Evolutionary conservation across 73 alveolate species (phyloP), one percentile per base, ranked within the genome.

Genomic region (Blepharisma stoltei): DNA sequence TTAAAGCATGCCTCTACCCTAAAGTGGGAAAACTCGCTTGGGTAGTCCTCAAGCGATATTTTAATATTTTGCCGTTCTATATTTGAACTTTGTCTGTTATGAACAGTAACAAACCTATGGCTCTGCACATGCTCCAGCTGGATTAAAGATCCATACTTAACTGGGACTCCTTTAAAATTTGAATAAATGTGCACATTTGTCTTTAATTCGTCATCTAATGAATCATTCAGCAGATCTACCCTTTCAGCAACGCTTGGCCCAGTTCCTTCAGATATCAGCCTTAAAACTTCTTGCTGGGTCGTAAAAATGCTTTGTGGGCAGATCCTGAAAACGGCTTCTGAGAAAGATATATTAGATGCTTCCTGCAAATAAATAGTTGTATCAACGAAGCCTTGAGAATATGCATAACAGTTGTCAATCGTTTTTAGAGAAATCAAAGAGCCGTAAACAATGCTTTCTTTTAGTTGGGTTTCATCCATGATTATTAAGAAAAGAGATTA

Each of bases 51-150:
- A 46, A 81, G 55, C 27, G 54, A 67, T 48, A 77, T 47, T 77
- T 81, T 81, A 23, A 81, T 76, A 54, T 81, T 81, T 43, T 81
- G 87, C 32, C 54, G 76, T 55, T 81, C 84, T 27, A 27, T 71
- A 9, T 81, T 88, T 78, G 89, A 18, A 80, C 20, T 38, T 69
- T 69, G 21, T 69, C 41, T 69, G 14, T 8, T 9, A 25, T 60
- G 55, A 14, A 69, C 27, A 18, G 79, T 69, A 8, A 69, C 78
- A 43, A 44, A 69, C 38, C 27, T 69, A 25, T 69, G 55, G 60
- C 79, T 69, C 27, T 25, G 25, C 11, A 69, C 14, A 43, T 69
- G 79, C 79, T 69, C 79, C 25, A 69, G 60, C n/a, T 69, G 65
- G 32, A 69, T 44, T 25, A 69, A n/a, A 5, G 67, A 44, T 0